These are phyloP conservation scores for Luvunga scandens DNA, from an alignment of 345 rosid genomes.

Conservation along the genomic window DNA sequence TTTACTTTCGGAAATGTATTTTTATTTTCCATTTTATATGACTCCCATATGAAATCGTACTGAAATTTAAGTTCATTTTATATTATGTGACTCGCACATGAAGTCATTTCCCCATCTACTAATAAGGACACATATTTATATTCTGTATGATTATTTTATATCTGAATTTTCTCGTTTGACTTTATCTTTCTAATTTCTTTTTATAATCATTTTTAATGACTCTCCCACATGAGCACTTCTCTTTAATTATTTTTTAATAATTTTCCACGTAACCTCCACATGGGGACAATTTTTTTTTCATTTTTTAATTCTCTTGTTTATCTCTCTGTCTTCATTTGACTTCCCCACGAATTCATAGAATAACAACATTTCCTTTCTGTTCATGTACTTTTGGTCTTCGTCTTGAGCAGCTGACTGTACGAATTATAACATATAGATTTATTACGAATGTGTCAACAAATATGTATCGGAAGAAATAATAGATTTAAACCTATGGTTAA, in stretches of 20 bases:
- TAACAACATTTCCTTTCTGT: neutral
- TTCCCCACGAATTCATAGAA: neutral
- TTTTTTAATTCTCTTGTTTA: too few species aligned
- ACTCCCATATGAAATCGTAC: neutral
- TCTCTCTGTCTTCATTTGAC: neutral
- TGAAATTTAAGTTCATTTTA: neutral
- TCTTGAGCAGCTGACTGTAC: neutral
- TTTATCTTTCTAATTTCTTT: neutral
- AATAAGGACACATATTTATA: neutral
- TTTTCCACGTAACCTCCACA: slow-evolving; percentile 7
- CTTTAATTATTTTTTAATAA: neutral
- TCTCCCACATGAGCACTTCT: slow-evolving; percentile 8
- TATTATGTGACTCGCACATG: neutral
- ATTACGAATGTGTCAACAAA: neutral
- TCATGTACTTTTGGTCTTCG: neutral
- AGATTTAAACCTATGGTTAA: too few species aligned
- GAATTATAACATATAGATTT: neutral
- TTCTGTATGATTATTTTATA: neutral
- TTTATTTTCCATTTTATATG: neutral
- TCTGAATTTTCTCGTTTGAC: slow-evolving; percentile 17
- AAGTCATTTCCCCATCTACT: neutral
- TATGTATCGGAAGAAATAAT: neutral
- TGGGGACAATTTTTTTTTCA: neutral
- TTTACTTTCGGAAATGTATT: neutral
- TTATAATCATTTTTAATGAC: neutral